Base-by-base conservation (phyloP, 2,329 filamentous ascomycete genomes). In the Claviceps paspali region DNA sequence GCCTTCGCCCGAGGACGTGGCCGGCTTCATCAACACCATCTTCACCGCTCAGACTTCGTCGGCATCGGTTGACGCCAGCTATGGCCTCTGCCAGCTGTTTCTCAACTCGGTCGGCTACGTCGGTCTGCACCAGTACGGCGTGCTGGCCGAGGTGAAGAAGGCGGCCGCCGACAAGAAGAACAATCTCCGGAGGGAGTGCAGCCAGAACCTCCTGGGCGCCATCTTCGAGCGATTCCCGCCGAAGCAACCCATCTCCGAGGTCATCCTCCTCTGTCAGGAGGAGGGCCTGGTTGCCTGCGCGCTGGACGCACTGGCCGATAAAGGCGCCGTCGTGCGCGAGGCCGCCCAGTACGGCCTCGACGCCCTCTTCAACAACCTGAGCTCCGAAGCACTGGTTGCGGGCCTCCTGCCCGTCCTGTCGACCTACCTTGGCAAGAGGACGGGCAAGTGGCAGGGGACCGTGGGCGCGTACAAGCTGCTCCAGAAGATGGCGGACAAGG, bases 371-470 rank as follows among this genome's bases (percentile, higher is more conserved):
- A 68, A 70, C 46, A 75, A 80, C 53, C 65, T 98, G 44, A 78
- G 74, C 53, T 65, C 85, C 39, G 91, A 96, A 65, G 78, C 83
- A 35, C 73, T 93, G 52, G 80, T 93, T 36, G 73, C 76, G 44
- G 87, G 82, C 15, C 70, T 98, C 29, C 66, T 98, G 36, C 86
- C 91, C 3, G 70, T 75, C 12, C 65, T 98, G 29, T 62, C 68
- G 43, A 61, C 69, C 36, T 96, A 96, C 56, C 68, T 98, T 22
- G 67, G 68, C 53, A 92, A 85, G 62, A 76, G 75, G 52, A 82
- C 85, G 12, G 87, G 84, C 47, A 98, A 98, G 63, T 98, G 91
- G 91, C 91, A 98, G 63, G 91, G 91, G 42, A 84, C 83, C 12
- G 83, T 95, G 37, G 87, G 82, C 42, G 91, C 84, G 32, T 80